Conservation (phyloP, 495 filamentous ascomycete species). For the Hypoxylon cercidicola region DNA sequence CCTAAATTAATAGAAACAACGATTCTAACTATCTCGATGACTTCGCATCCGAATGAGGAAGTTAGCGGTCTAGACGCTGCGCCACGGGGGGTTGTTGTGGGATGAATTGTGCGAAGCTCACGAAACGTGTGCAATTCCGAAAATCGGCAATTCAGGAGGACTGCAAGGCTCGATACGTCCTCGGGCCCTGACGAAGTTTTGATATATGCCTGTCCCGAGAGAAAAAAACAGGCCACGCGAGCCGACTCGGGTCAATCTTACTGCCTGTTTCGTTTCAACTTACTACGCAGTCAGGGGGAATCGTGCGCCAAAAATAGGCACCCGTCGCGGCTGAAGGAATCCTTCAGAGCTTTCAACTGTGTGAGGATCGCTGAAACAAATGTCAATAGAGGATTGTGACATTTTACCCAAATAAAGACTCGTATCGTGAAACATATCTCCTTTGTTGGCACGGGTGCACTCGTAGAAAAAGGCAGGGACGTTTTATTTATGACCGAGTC, state of each 20-base stretch:
- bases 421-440: conserved; percentile 18
- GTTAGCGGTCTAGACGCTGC: conserved; percentile 1
- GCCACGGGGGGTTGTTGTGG: conserved; percentile 7
- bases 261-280: conserved; percentile 11
- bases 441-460: neutral
- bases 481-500: conserved; percentile 10
- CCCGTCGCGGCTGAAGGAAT: conserved; percentile 21
- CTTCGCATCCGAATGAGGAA: neutral
- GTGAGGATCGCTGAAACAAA: conserved; percentile 9
- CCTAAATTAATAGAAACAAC: neutral
- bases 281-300: conserved; percentile 28
- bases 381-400: neutral
- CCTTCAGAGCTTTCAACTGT: conserved; percentile 14
- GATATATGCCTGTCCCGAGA: conserved; percentile 1
- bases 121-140: neutral
- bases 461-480: neutral
- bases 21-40: too few species aligned
- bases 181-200: conserved; percentile 1
- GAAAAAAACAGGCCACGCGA: conserved; percentile 19
- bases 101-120: conserved; percentile 4
- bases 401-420: neutral
- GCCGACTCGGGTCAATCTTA: neutral
- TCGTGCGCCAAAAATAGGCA: conserved; percentile 22
- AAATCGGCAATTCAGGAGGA: conserved; percentile 1
- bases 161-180: neutral